Evolutionary conservation across 2,329 filamentous ascomycete species (phyloP).

Genomic region (Fusarium longipes): DNA sequence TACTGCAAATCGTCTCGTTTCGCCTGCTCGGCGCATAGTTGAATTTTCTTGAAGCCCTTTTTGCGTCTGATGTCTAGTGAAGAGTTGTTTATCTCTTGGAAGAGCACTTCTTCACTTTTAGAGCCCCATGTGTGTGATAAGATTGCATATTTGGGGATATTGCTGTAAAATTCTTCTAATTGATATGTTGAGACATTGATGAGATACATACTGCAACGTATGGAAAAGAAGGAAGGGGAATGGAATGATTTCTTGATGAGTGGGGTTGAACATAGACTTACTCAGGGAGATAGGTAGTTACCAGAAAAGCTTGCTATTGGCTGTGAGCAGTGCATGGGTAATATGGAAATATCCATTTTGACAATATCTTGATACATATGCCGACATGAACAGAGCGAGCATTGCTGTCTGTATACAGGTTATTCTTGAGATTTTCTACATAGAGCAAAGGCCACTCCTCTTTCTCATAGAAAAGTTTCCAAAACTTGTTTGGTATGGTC

Average conservation of each 20-base stretch:
- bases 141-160: slow-evolving; percentile 40
- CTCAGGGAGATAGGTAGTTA: neutral
- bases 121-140: slow-evolving; percentile 44
- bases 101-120: slow-evolving; percentile 38
- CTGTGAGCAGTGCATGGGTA: neutral
- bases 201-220: slow-evolving; percentile 29
- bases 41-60: slow-evolving; percentile 36
- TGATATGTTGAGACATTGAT: slow-evolving; percentile 23
- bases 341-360: neutral
- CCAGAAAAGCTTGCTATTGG: neutral
- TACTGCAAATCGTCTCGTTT: slow-evolving; percentile 31
- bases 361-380: neutral
- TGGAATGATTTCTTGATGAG: neutral
- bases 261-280: neutral
- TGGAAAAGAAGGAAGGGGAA: neutral
- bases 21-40: slow-evolving; percentile 38
- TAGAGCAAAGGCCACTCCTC: neutral
- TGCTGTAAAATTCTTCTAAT: slow-evolving; percentile 30
- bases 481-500: slow-evolving; percentile 51
- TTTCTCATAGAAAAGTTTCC: slow-evolving; percentile 18
- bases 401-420: too few species aligned
- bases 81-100: slow-evolving; percentile 33
- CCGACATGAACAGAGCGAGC: too few species aligned
- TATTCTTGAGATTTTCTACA: too few species aligned
- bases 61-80: slow-evolving; percentile 22